A percentile compares a stretch with the other conserved stretches of the same genome.
These are phyloP conservation scores for Diatrype stigma DNA, from an alignment of 2,329 filamentous ascomycete genomes.

Conservation along the genomic window DNA sequence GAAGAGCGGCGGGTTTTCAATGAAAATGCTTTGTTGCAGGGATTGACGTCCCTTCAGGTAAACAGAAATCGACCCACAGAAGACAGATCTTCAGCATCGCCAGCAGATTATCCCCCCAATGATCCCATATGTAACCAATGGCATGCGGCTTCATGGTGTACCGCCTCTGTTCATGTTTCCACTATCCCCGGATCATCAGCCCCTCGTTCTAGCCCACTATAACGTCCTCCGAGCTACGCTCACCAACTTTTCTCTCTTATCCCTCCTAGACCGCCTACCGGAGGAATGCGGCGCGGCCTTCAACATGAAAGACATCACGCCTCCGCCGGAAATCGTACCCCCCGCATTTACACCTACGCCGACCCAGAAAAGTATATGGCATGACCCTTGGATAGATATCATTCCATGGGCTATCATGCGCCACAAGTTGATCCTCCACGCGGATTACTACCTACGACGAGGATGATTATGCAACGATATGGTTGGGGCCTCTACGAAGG, in stretches of 20 bases:
- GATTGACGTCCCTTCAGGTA: not conserved
- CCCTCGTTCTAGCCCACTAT: conserved; percentile 20
- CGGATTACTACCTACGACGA: conserved; percentile 16
- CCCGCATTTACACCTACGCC: conserved; percentile 21
- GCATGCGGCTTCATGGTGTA: not conserved
- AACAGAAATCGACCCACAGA: too few relatives aligned
- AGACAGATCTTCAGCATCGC: not conserved
- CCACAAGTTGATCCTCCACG: conserved; percentile 23
- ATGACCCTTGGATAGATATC: conserved; percentile 26
- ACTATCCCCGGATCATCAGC: conserved; percentile 18
- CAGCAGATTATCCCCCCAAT: conserved; percentile 12
- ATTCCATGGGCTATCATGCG: conserved; percentile 23
- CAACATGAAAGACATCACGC: conserved; percentile 12
- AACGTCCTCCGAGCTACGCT: conserved; percentile 20
- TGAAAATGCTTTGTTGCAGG: too few relatives aligned
- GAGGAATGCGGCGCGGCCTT: conserved; percentile 19
- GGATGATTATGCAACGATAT: conserved; percentile 27
- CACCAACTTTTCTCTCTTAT: conserved; percentile 19
- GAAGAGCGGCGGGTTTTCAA: too few relatives aligned
- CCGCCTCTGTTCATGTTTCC: conserved; percentile 16
- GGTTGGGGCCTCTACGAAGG: conserved; percentile 26
- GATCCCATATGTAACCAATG: conserved; percentile 13
- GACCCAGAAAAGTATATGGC: conserved; percentile 19
- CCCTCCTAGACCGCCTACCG: conserved; percentile 17
- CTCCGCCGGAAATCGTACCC: conserved; percentile 13